Evolutionary conservation across 2,329 filamentous ascomycete species (phyloP).

Genomic region (Fusarium penzigii): DNA sequence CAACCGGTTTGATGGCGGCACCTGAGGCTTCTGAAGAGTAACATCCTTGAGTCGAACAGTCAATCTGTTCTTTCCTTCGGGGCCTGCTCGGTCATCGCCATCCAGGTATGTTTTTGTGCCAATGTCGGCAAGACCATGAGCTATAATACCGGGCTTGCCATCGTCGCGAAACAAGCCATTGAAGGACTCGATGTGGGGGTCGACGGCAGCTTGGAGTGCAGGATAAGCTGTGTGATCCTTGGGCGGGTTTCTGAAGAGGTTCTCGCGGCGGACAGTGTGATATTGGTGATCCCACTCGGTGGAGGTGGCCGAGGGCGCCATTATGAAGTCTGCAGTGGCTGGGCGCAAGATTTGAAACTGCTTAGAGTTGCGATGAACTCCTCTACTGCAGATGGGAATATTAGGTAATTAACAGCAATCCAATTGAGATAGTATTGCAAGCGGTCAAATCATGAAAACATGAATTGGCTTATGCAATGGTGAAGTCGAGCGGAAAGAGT

Average conservation of each 20-base stretch:
- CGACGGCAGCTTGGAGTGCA: conserved; percentile 78
- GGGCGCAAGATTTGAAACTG: conserved; percentile 4
- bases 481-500: conserved; percentile 14
- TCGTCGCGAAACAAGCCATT: conserved; percentile 80
- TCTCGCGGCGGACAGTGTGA: conserved; percentile 81
- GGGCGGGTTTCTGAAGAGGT: conserved; percentile 86
- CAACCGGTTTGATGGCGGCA: conserved; percentile 82
- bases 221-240: conserved; percentile 88
- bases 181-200: conserved; percentile 94
- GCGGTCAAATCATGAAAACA: background rate
- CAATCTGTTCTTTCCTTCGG: conserved; percentile 69
- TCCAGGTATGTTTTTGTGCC: conserved; percentile 87
- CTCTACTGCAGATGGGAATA: background rate
- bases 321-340: conserved; percentile 34
- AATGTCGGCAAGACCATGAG: conserved; percentile 82
- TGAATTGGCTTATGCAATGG: conserved; percentile 8
- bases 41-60: conserved; percentile 79
- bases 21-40: conserved; percentile 76
- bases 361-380: conserved; percentile 1
- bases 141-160: conserved; percentile 61
- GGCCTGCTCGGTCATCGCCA: conserved; percentile 65
- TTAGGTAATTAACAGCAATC: background rate
- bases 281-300: conserved; percentile 84
- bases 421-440: background rate
- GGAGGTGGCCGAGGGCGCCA: conserved; percentile 59